These are phyloP conservation scores for Suillus clintonianus DNA, from an alignment of 768 basidiomycete genomes.

Conservation along the genomic window DNA sequence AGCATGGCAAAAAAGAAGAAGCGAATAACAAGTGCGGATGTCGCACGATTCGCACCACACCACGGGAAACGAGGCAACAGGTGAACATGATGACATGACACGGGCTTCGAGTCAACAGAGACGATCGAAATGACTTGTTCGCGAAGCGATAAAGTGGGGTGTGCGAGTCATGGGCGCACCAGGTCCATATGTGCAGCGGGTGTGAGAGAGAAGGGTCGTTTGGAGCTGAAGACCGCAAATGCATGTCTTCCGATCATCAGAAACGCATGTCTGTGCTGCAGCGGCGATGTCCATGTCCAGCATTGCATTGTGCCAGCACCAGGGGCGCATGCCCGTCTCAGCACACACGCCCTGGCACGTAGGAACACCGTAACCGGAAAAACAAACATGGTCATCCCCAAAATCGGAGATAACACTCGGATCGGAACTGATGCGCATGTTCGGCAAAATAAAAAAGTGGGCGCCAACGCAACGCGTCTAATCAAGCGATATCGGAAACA, in stretches of 20 bases:
- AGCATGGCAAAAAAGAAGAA: neutral
- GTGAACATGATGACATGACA: neutral
- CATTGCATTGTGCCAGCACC: neutral
- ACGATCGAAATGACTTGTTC: neutral
- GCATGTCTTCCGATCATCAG: neutral
- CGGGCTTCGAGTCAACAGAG: neutral
- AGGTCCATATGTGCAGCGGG: neutral
- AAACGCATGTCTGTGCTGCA: neutral
- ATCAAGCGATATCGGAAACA: neutral
- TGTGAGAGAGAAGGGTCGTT: neutral
- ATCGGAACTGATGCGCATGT: neutral
- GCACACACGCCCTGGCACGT: neutral
- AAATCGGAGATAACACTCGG: slow-evolving; percentile 19
- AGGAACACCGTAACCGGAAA: neutral
- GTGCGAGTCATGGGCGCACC: neutral
- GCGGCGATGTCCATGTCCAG: neutral
- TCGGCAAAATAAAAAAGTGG: neutral
- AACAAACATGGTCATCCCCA: neutral
- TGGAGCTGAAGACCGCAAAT: neutral
- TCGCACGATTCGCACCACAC: neutral
- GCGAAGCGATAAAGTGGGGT: neutral
- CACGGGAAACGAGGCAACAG: neutral
- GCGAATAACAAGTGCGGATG: neutral
- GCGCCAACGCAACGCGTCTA: slow-evolving; percentile 31
- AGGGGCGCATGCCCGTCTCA: neutral